Percentiles rank a stretch among this genome's conserved stretches.
phyloP scores from a whole-genome alignment of 176 grass and related monocot species.

The Melocanna baccifera region DNA sequence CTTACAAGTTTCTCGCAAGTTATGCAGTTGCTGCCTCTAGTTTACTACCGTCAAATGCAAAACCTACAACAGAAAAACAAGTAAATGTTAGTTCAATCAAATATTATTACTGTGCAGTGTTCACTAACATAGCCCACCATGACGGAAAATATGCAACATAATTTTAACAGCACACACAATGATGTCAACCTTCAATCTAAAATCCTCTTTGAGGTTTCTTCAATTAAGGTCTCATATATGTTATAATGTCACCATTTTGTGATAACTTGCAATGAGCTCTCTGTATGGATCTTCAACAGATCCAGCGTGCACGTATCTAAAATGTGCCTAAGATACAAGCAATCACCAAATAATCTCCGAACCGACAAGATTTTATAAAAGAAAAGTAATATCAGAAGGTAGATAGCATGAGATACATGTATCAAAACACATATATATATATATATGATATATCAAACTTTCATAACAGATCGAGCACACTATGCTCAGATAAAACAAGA shows the following conservation, averaged over 20 bases:
- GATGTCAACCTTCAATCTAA: neutral
- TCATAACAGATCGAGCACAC: neutral
- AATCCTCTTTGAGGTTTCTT: neutral
- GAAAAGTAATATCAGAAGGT: neutral
- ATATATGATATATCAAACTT: neutral
- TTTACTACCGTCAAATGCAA: slow-evolving; percentile 42
- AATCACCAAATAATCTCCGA: neutral
- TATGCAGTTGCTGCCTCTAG: slow-evolving; percentile 59
- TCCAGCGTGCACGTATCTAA: neutral
- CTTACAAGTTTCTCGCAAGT: slow-evolving; percentile 57
- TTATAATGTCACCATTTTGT: neutral
- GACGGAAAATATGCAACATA: neutral
- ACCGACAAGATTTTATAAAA: neutral
- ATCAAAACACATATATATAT: neutral
- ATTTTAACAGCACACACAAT: neutral
- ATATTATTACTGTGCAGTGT: neutral
- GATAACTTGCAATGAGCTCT: neutral
- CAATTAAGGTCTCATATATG: neutral
- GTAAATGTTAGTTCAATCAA: slow-evolving; percentile 7
- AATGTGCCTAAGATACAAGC: neutral
- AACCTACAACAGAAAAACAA: slow-evolving; percentile 30
- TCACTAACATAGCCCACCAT: neutral
- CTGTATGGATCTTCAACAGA: neutral
- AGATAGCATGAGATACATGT: neutral
- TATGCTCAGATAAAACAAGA: neutral